Evolutionary conservation across 2,329 filamentous ascomycete species (phyloP), one percentile per base, ranked within the genome.

Genomic region (Diaporthe sp.): DNA sequence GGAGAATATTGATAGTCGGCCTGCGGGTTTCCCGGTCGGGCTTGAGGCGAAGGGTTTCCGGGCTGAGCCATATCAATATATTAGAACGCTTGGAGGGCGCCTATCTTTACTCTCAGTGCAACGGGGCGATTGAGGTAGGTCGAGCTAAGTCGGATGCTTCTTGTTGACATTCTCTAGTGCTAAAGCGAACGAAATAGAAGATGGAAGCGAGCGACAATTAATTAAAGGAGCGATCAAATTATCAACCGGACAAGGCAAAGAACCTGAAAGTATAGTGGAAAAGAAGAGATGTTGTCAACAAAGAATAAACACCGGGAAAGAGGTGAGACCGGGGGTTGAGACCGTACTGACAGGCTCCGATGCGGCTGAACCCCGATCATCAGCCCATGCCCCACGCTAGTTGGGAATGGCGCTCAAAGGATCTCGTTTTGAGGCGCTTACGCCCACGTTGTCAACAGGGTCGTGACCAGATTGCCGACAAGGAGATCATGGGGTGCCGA

Each of bases 351-450:
- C 19, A 58, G n/a, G 64, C 61, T 40, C 61, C 71, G 61, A 60
- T 58, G 71, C 61, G 71, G 71, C 71, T 73, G 71, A 67, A 58
- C 19, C 25, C 25, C 55, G 55, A 42, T 38, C 30, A 52, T 19
- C 47, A 40, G n/a, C 33, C 42, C 33, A 40, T n/a, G n/a, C 42
- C 15, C 15, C 42, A 33, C 55, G 69, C 69, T 71, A 61, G n/a
- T 4, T 25, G 25, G 45, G 47, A n/a, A 17, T 30, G 33, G 22
- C 47, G 22, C 2, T 40, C 47, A 47, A 71, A 71, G n/a, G 25
- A 30, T 28, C 42, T 54, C 10, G 45, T 42, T 25, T 13, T 38
- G 6, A 25, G 61, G 19, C 47, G 69, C 42, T 30, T 60, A 25
- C 57, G 69, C 42, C 42, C n/a, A 40, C 69, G 55, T 61, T 52